Evolutionary conservation across 1,284 basidiomycete species (phyloP).

Genomic region (Kwoniella shivajii): DNA sequence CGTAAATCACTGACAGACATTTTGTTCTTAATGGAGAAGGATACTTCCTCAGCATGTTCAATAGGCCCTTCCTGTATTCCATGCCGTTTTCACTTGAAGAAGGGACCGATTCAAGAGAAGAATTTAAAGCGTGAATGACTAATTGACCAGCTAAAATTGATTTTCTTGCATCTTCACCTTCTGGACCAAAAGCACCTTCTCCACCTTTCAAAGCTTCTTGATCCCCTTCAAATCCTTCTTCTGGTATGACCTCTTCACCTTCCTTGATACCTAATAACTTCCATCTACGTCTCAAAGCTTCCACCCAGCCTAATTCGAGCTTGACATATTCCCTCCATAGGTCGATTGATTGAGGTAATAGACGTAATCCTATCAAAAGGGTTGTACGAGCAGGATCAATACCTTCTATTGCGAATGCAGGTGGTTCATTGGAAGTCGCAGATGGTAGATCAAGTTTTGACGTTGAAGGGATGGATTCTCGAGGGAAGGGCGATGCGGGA

Average conservation of each 20-base stretch:
- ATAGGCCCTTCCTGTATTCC: conserved; percentile 37
- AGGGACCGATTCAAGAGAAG: conserved; percentile 39
- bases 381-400: conserved; percentile 71
- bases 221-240: conserved; percentile 21
- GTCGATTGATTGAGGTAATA: conserved; percentile 68
- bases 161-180: conserved; percentile 51
- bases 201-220: conserved; percentile 39
- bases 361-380: conserved; percentile 79
- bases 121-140: conserved; percentile 47
- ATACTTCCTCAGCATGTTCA: conserved; percentile 46
- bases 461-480: conserved; percentile 35
- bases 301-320: conserved; percentile 88
- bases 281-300: conserved; percentile 80
- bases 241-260: conserved; percentile 4
- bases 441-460: conserved; percentile 39
- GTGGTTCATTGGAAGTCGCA: conserved; percentile 9
- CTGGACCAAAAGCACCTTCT: conserved; percentile 50
- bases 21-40: conserved; percentile 47
- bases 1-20: conserved; percentile 43
- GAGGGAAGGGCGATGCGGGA: conserved; percentile 67
- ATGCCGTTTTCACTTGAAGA: conserved; percentile 22
- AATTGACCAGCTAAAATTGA: conserved; percentile 52
- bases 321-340: conserved; percentile 87
- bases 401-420: conserved; percentile 50
- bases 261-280: conserved; percentile 58